Percentiles rank a stretch among this genome's conserved stretches.
These are phyloP conservation scores for Umbellularia californica DNA, from an alignment of 164 flowering plant species.

Conservation along the genomic window DNA sequence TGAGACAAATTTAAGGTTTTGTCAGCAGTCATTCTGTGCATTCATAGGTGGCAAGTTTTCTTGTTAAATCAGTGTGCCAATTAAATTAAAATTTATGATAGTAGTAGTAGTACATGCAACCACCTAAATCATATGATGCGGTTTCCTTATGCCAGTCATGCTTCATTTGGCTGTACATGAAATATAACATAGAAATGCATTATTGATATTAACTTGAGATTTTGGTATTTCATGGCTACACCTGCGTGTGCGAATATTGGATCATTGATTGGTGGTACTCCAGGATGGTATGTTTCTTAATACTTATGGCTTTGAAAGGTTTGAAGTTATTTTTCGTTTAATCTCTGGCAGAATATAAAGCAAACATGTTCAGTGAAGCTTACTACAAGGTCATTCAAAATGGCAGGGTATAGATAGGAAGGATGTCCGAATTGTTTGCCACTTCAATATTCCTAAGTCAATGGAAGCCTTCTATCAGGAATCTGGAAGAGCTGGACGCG, in stretches of 20 bases:
- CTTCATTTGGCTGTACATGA: too few relatives aligned
- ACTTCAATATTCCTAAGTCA: constrained; percentile 87
- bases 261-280: constrained; percentile 23
- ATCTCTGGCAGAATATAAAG: background rate
- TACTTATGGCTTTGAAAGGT: constrained; percentile 4
- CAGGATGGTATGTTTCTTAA: constrained; percentile 66
- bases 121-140: too few relatives aligned
- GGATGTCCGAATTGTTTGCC: constrained; percentile 89
- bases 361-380: background rate
- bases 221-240: constrained; percentile 16
- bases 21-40: too few relatives aligned
- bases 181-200: too few relatives aligned
- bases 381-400: constrained; percentile 3
- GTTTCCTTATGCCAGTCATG: too few relatives aligned
- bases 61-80: too few relatives aligned
- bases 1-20: too few relatives aligned
- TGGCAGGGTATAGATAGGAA: constrained; percentile 84
- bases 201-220: constrained; percentile 8
- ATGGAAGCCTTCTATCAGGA: constrained; percentile 98
- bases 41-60: too few relatives aligned
- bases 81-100: too few relatives aligned
- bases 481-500: constrained; percentile 99
- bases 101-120: too few relatives aligned
- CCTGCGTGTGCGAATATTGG: constrained; percentile 20
- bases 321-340: background rate